A percentile compares a stretch with the other conserved stretches of the same genome.
These are phyloP conservation scores for Globisporangium ultimum DNA, from an alignment of 352 stramenopile species.

Conservation along the genomic window DNA sequence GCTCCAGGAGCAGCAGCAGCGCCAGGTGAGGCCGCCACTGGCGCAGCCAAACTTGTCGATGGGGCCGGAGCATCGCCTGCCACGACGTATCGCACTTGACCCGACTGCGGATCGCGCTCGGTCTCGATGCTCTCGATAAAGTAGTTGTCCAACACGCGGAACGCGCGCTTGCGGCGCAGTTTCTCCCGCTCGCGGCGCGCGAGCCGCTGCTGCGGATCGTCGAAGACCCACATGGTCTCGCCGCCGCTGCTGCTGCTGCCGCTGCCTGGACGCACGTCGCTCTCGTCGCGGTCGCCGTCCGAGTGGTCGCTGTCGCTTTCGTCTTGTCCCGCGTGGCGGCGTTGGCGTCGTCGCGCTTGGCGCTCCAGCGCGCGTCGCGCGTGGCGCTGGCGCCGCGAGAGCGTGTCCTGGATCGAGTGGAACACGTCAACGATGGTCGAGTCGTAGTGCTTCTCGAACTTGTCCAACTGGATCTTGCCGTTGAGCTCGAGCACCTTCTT, in stretches of 20 bases:
- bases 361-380: neutral
- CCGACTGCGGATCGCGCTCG: neutral
- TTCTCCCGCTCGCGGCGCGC: slow-evolving; percentile 51
- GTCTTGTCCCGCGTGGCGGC: neutral
- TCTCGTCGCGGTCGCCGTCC: slow-evolving; percentile 22
- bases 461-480: slow-evolving; percentile 42
- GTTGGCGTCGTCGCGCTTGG: neutral
- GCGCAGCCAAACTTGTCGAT: neutral
- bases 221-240: slow-evolving; percentile 52
- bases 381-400: slow-evolving; percentile 15
- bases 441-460: slow-evolving; percentile 61
- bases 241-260: slow-evolving; percentile 27
- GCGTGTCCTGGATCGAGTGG: slow-evolving; percentile 34
- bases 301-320: neutral
- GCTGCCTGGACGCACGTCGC: slow-evolving; percentile 19
- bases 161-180: slow-evolving; percentile 42
- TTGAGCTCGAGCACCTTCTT: slow-evolving; percentile 56
- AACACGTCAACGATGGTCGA: slow-evolving; percentile 60
- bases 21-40: neutral
- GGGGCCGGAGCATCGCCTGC: too few relatives aligned
- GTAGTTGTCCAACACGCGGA: slow-evolving; percentile 54
- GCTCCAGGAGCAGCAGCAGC: slow-evolving; percentile 33
- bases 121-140: slow-evolving; percentile 22
- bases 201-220: slow-evolving; percentile 49
- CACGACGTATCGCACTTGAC: slow-evolving; percentile 1